Base-by-base conservation (phyloP, 805 yeast genomes). In the Torulaspora microellipsoides region DNA sequence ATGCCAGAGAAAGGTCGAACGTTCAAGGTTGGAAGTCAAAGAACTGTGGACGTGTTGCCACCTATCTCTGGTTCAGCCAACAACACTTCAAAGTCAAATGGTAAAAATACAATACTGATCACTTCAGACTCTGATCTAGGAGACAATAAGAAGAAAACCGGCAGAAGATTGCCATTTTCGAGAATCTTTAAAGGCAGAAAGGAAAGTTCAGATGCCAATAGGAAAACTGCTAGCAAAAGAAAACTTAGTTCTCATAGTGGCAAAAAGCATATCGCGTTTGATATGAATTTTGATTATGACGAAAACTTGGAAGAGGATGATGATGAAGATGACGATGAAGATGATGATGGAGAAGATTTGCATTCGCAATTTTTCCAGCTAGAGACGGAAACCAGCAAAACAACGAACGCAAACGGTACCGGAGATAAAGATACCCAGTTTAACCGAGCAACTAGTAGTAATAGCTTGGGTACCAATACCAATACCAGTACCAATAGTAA, bases 291-390 rank as follows among this genome's bases (percentile, higher is more conserved):
- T 43, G 65, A 61, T 40, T 60, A 58, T 38, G 61, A 60, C 43
- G 62, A 59, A 27, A 55, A 53, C 37, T 38, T 60, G 3, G 64
- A 60, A 15, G 63, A 62, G 14, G 65, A 61, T 28, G 67, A 62
- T 12, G 67, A 63, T 15, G 65, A 60, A 14, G 64, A 55, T 11
- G 64, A 58, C 10, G 64, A 61, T 15, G 62, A 59, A 6, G 61
- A 54, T 32, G 59, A 50, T 8, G 54, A 54, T 29, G 50, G 50
- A 27, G 46, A 47, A 9, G 45, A 54, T 27, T 31, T 54, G 25
- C 52, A 48, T 17, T 53, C 59, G 1, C 52, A 53, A 32, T 60
- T 60, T 43, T 56, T 58, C 34, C 57, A 56, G 31, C 32, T 58
- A 15, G 51, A 54, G 34, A 29, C 41, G 25, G 46, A 39, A 11